Percentiles rank a stretch among this genome's conserved stretches.
Conservation (phyloP, 2,329 filamentous ascomycete genomes). For the Chaetoscypha palmicola region DNA sequence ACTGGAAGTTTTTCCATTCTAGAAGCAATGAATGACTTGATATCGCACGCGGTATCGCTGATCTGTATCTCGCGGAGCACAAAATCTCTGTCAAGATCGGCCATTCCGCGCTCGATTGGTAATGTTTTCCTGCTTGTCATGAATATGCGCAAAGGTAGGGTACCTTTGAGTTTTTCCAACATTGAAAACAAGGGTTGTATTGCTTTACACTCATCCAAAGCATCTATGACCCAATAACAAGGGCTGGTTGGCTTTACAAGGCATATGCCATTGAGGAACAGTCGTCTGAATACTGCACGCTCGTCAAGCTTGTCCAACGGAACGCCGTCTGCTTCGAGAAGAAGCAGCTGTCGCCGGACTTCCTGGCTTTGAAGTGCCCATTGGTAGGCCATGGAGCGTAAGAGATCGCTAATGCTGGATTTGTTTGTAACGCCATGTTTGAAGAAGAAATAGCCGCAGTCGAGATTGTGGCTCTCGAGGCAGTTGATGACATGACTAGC, state of each 20-base stretch:
- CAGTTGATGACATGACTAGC: conserved; percentile 8
- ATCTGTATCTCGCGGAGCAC: not conserved
- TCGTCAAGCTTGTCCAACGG: not conserved
- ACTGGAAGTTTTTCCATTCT: not conserved
- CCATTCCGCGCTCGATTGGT: not conserved
- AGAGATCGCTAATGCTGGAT: conserved; percentile 15
- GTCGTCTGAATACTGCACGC: not conserved
- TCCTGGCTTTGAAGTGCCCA: conserved; percentile 14
- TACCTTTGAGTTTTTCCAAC: not conserved
- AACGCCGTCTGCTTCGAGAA: conserved; percentile 1
- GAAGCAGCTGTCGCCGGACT: not conserved
- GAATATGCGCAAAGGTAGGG: not conserved
- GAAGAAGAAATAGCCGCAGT: conserved; percentile 25
- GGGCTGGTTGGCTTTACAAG: not conserved
- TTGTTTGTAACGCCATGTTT: conserved; percentile 26
- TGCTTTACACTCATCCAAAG: conserved; percentile 14
- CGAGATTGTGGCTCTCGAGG: conserved; percentile 15
- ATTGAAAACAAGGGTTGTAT: not conserved
- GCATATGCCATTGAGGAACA: not conserved
- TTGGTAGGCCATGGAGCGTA: conserved; percentile 28
- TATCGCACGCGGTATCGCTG: not conserved
- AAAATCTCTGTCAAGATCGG: not conserved
- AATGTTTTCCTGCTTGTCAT: not conserved
- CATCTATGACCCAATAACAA: conserved; percentile 19
- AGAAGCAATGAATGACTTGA: not conserved